Base-by-base conservation (phyloP, 768 basidiomycete species). In the Tylopilus sp. region DNA sequence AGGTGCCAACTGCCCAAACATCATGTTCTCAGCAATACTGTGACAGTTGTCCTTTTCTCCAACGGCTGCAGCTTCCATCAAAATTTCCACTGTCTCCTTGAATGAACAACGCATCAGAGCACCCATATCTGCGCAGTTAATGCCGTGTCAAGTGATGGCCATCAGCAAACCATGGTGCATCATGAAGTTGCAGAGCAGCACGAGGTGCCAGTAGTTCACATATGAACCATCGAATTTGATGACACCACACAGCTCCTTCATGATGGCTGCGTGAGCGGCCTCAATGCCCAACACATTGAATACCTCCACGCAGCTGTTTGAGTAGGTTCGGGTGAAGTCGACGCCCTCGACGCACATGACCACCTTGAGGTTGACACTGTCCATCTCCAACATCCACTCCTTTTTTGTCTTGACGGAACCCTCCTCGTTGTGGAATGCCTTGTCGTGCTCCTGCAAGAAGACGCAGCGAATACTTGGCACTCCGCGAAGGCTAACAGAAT, bases 141-240 rank as follows among this genome's bases (percentile, higher is more conserved):
- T 99, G 70, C 97, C 97, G 65, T 99, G 97, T 34, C 97, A 93
- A 48, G 97, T 99, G 72, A 99, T 99, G 5, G 95, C 92, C 95
- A 98, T 98, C 45, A 99, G 80, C 3, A 80, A 68, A 25, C 97
- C 97, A 38, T 92, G 89, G 64, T 96, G 92, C 12, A 95, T 98
- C 97, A 99, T 99, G 50, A 98, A 77, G 70, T 99, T 96, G 72
- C 93, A 95, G 25, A 99, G 82, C n/a, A 99, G 77, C 2, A 93
- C 91, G 45, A 98, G 80, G 72, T 99, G 97, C 50, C 97, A 85
- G 72, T 95, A 98, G 73, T 99, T 98, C 78, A 99, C 97, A 64
- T 98, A 97, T 17, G 96, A 98, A 78, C 96, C 96, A 66, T 98
- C 96, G 76, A 98, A 98, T 72, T 98, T 95, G 72, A 99, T 97